These are phyloP conservation scores for Coelastrella sp. DNA, from an alignment of 139 green algal genomes.

Conservation along the genomic window DNA sequence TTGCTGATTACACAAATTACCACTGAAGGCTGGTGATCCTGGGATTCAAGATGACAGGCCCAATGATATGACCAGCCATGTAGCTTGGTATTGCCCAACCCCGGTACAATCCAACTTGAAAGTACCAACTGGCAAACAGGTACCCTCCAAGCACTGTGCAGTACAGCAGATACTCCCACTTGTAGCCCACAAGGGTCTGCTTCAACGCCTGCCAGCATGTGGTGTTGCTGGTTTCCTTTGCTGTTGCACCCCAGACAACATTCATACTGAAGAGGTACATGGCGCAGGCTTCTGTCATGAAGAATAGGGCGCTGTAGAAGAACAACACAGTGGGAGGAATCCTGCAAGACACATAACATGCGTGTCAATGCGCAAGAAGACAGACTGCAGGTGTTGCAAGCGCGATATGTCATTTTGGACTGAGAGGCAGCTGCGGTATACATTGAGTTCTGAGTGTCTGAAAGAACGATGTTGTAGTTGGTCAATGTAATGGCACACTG, in stretches of 20 bases:
- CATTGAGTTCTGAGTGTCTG: too few species aligned
- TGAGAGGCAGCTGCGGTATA: too few species aligned
- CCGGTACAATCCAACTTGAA: slow-evolving; percentile 21
- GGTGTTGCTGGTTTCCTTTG: slow-evolving; percentile 28
- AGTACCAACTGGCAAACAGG: neutral
- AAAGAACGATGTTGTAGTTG: too few species aligned
- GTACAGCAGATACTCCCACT: slow-evolving; percentile 38
- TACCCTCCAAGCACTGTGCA: neutral
- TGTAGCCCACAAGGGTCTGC: slow-evolving; percentile 17
- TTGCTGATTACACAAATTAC: neutral
- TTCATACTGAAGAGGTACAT: slow-evolving; percentile 43
- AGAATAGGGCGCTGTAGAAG: slow-evolving; percentile 39
- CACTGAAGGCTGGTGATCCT: neutral
- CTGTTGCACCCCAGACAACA: slow-evolving; percentile 32
- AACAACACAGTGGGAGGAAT: slow-evolving; percentile 8
- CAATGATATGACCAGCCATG: neutral
- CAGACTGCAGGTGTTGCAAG: too few species aligned
- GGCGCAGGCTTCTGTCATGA: slow-evolving; percentile 19
- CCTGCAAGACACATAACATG: slow-evolving; percentile 24
- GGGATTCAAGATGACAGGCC: slow-evolving; percentile 7
- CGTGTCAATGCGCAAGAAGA: too few species aligned
- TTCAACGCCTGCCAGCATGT: slow-evolving; percentile 20
- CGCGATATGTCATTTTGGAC: too few species aligned
- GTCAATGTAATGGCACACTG: too few species aligned
- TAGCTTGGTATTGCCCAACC: neutral